These are phyloP conservation scores for Lasiodiplodia citricola DNA, from an alignment of 2,329 filamentous ascomycete species.

Conservation along the genomic window DNA sequence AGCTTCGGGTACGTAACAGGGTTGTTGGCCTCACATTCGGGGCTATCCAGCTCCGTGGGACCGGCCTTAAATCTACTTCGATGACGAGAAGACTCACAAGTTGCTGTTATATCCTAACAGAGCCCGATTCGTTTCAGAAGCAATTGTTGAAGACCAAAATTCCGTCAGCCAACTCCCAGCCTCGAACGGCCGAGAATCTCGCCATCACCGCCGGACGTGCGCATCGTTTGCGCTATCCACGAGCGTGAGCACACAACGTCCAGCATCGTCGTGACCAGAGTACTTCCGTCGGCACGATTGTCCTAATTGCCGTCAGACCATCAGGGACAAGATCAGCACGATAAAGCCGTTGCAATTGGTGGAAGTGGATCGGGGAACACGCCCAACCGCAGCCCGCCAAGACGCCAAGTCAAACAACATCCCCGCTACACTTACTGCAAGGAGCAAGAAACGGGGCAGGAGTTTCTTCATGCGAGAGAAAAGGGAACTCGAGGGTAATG, in stretches of 20 bases:
- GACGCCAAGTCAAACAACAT: slow-evolving; percentile 23
- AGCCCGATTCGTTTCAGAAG: background rate
- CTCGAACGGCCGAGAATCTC: background rate
- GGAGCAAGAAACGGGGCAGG: slow-evolving; percentile 3
- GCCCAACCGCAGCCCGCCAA: slow-evolving; percentile 5
- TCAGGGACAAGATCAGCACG: background rate
- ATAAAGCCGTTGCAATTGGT: slow-evolving; percentile 1
- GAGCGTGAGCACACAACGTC: background rate
- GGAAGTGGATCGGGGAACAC: background rate
- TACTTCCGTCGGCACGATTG: slow-evolving; percentile 1
- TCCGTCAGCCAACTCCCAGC: background rate
- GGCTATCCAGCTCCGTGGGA: background rate
- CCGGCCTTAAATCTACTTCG: background rate
- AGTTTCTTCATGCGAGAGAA: slow-evolving; percentile 5
- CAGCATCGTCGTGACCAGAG: background rate
- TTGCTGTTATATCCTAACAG: background rate
- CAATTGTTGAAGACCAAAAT: background rate
- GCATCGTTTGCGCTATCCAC: background rate
- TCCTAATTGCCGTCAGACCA: slow-evolving; percentile 8
- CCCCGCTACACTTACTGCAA: slow-evolving; percentile 11
- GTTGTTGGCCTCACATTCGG: background rate
- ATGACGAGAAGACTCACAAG: background rate
- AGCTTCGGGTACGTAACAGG: background rate
- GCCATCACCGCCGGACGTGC: slow-evolving; percentile 1
- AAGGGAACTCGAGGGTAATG: background rate